phyloP scores from a whole-genome alignment of 495 filamentous ascomycete species.

The Parathielavia appendiculata region DNA sequence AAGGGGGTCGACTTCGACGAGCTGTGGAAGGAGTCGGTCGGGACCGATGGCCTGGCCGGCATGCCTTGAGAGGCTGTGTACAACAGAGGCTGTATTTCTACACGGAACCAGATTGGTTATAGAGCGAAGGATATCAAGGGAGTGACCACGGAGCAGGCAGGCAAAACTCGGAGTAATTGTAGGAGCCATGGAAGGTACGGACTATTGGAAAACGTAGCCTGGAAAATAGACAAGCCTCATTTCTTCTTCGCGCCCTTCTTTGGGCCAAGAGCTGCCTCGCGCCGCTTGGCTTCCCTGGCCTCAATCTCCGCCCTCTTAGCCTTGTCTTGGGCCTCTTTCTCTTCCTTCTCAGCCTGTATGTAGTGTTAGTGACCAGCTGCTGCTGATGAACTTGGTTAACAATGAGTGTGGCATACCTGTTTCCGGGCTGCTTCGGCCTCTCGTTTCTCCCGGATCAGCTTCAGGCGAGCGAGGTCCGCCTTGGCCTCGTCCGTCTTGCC shows the following conservation, averaged over 20 bases:
- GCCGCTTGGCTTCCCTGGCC: slow-evolving; percentile 60
- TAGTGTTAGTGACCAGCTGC: not conserved
- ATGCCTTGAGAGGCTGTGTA: slow-evolving; percentile 15
- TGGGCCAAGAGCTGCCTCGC: slow-evolving; percentile 47
- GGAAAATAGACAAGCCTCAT: slow-evolving; percentile 17
- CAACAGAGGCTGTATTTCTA: not conserved
- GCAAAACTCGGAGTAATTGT: too few species aligned
- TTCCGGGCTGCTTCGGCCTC: slow-evolving; percentile 69
- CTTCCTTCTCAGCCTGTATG: slow-evolving; percentile 62
- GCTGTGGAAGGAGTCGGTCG: slow-evolving; percentile 69
- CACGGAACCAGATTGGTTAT: not conserved
- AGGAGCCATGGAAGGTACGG: too few species aligned
- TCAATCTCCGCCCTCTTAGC: slow-evolving; percentile 47
- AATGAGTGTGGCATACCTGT: slow-evolving; percentile 36
- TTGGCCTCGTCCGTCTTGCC: slow-evolving; percentile 96
- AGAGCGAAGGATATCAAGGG: not conserved
- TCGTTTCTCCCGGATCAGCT: slow-evolving; percentile 73
- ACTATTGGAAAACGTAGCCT: not conserved
- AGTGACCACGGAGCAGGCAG: not conserved
- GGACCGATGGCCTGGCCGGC: slow-evolving; percentile 46
- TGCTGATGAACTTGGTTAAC: not conserved
- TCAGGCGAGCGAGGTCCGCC: slow-evolving; percentile 81
- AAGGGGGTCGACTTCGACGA: slow-evolving; percentile 69
- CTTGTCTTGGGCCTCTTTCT: slow-evolving; percentile 58
- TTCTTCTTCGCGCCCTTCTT: slow-evolving; percentile 34